Conservation (phyloP, 2,329 filamentous ascomycete species). For the Fusarium sp. region DNA sequence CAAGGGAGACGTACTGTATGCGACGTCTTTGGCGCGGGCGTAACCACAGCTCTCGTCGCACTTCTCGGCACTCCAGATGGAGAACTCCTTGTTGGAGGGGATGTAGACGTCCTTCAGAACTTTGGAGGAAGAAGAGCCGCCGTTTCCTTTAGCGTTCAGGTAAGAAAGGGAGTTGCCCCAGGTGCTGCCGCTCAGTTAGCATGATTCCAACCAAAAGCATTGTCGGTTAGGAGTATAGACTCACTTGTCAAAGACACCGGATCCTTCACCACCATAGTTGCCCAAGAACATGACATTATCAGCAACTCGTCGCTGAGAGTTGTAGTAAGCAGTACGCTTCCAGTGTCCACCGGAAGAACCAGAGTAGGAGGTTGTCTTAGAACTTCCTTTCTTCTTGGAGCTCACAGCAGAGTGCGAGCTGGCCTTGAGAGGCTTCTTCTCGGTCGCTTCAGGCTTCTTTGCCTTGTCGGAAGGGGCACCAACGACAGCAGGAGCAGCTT, state of each 20-base stretch:
- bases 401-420: conserved; percentile 21
- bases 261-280: conserved; percentile 59
- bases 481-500: conserved; percentile 29
- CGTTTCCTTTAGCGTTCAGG: conserved; percentile 55
- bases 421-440: conserved; percentile 10
- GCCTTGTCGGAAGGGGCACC: conserved; percentile 7
- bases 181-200: conserved; percentile 45
- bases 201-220: neutral
- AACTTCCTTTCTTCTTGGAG: conserved; percentile 19
- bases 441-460: neutral
- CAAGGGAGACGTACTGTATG: conserved; percentile 54
- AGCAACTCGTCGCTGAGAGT: conserved; percentile 51
- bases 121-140: conserved; percentile 53
- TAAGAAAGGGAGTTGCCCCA: conserved; percentile 61
- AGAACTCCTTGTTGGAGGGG: conserved; percentile 58
- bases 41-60: conserved; percentile 59
- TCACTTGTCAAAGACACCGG: conserved; percentile 58
- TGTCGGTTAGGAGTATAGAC: conserved; percentile 32
- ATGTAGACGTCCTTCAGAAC: conserved; percentile 54
- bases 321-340: conserved; percentile 59
- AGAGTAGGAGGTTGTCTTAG: conserved; percentile 25
- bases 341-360: conserved; percentile 48
- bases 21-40: conserved; percentile 56
- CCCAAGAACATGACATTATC: conserved; percentile 62
- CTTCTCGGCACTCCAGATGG: conserved; percentile 58